Evolutionary conservation across 441 rosid species (phyloP).

Genomic region (Manihot esculenta): DNA sequence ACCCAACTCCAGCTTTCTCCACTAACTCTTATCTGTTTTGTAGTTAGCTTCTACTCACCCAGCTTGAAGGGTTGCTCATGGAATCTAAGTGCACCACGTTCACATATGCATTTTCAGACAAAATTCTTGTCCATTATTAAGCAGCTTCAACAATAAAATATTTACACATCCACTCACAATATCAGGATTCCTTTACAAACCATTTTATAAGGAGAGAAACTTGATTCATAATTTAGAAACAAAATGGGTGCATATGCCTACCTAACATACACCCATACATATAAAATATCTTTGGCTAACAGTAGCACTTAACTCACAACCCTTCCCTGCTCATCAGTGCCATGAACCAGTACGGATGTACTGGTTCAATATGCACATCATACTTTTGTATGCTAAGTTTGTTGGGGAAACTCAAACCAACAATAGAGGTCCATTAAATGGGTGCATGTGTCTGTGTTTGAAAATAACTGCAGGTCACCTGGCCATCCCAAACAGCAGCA

Average conservation of each 20-base stretch:
- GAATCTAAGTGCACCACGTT: slow-evolving; percentile 96
- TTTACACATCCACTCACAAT: not conserved
- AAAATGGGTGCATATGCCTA: not conserved
- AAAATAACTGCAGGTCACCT: no score
- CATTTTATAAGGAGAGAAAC: not conserved
- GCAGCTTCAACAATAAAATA: not conserved
- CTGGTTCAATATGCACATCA: not conserved
- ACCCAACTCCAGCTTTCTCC: slow-evolving; percentile 87
- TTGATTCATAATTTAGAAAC: not conserved
- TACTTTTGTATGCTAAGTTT: not conserved
- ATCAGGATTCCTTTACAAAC: not conserved
- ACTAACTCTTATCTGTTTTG: slow-evolving; percentile 79
- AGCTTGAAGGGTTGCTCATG: slow-evolving; percentile 96
- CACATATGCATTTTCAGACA: slow-evolving; percentile 36
- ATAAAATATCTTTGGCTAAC: not conserved
- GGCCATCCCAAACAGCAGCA: slow-evolving; percentile 97
- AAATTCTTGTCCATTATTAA: not conserved
- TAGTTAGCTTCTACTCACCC: slow-evolving; percentile 84
- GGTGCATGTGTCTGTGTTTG: no score
- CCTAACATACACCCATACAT: no score
- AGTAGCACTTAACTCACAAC: not conserved
- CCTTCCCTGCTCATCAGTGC: not conserved
- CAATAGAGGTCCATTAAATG: no score
- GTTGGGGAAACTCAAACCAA: not conserved
- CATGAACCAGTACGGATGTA: not conserved